Conservation (phyloP, 164 flowering plant species). For the Dillenia turbinata region DNA sequence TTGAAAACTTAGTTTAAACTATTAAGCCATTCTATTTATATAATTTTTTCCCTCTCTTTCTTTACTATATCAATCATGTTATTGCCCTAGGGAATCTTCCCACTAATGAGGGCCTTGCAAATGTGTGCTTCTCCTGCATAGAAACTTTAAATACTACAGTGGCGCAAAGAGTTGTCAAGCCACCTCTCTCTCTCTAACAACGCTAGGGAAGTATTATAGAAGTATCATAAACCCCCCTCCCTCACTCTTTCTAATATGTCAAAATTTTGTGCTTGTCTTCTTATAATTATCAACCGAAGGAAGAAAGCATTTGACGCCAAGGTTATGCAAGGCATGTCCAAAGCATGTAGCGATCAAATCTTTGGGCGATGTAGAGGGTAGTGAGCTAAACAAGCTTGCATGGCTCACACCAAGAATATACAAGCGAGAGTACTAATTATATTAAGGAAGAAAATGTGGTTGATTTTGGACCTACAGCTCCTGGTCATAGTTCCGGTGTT, state of each 20-base stretch:
- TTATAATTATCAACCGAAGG: constrained; percentile 17
- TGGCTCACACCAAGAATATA: background rate
- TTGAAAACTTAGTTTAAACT: no score
- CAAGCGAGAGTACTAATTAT: background rate
- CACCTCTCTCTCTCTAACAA: background rate
- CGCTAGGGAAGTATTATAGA: background rate
- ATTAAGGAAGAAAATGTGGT: constrained; percentile 2
- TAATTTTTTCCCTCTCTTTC: background rate
- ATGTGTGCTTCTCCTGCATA: constrained; percentile 4
- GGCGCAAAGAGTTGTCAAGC: background rate
- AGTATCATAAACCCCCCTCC: constrained; percentile 4
- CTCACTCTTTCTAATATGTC: no score
- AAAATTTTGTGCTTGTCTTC: constrained; percentile 10
- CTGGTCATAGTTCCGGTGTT: constrained; percentile 40
- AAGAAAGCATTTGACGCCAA: constrained; percentile 21
- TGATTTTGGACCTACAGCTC: constrained; percentile 28
- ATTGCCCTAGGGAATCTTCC: constrained; percentile 9
- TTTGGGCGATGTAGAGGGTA: background rate
- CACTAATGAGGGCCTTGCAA: constrained; percentile 10
- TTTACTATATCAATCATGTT: background rate
- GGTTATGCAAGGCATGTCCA: constrained; percentile 7
- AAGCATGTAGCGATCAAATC: background rate
- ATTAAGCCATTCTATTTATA: no score
- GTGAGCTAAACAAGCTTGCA: background rate
- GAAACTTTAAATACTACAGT: constrained; percentile 11